These are phyloP conservation scores for Nadsonia commutata DNA, from an alignment of 1,139 yeast species.

Conservation along the genomic window DNA sequence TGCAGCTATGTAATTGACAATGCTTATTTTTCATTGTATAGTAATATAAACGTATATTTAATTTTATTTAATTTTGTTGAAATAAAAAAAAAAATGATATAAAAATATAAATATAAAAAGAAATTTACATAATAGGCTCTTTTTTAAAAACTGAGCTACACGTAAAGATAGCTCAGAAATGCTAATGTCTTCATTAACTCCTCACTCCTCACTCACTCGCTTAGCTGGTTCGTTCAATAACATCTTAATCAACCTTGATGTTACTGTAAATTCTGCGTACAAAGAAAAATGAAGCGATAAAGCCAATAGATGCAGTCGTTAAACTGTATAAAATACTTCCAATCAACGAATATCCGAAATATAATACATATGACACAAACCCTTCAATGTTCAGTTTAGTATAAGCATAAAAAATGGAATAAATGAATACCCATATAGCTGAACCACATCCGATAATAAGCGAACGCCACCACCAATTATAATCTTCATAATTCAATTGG, in stretches of 20 bases:
- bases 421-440: constrained; percentile 68
- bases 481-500: constrained; percentile 78
- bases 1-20: too few relatives aligned
- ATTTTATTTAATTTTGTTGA: too few relatives aligned
- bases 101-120: too few relatives aligned
- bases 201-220: too few relatives aligned
- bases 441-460: constrained; percentile 84
- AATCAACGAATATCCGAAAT: constrained; percentile 68
- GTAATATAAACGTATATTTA: too few relatives aligned
- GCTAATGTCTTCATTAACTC: too few relatives aligned
- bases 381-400: constrained; percentile 55
- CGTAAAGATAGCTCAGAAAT: too few relatives aligned
- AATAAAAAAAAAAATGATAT: too few relatives aligned
- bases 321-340: constrained; percentile 61
- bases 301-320: constrained; percentile 82
- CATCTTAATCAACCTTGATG: constrained; percentile 61
- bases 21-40: too few relatives aligned
- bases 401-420: constrained; percentile 44
- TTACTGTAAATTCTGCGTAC: constrained; percentile 69
- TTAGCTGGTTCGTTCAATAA: neutral
- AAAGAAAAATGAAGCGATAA: constrained; percentile 57
- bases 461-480: constrained; percentile 96
- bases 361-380: constrained; percentile 59
- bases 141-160: too few relatives aligned
- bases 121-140: too few relatives aligned